phyloP scores from a whole-genome alignment of 306 rosid species.

The Echinosophora koreensis region DNA sequence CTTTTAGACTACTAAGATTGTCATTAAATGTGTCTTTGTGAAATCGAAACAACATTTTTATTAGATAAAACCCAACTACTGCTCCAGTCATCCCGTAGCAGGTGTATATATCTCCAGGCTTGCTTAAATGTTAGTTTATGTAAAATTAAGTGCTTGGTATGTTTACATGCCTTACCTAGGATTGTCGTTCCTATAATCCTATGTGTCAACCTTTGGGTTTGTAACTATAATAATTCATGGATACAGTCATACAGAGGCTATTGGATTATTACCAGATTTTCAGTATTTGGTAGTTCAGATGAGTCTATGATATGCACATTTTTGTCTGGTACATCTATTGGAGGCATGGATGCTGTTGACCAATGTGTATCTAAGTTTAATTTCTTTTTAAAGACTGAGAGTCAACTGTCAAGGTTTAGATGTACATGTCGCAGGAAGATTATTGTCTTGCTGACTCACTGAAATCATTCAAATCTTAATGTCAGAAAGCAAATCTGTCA shows the following conservation, averaged over 20 bases:
- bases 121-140: not conserved
- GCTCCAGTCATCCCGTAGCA: constrained; percentile 11
- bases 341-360: too few species aligned
- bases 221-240: too few species aligned
- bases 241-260: too few species aligned
- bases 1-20: constrained; percentile 15
- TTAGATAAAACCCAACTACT: constrained; percentile 27
- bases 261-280: too few species aligned
- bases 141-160: constrained; percentile 14
- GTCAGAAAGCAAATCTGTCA: not conserved
- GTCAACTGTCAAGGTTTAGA: constrained; percentile 18
- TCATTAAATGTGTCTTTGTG: not conserved
- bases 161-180: not conserved
- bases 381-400: too few species aligned
- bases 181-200: not conserved
- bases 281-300: too few species aligned
- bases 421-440: constrained; percentile 8
- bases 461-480: not conserved
- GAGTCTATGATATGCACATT: too few species aligned
- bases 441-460: constrained; percentile 17
- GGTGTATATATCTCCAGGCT: constrained; percentile 24
- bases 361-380: too few species aligned
- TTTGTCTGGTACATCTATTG: too few species aligned
- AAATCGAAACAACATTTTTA: not conserved
- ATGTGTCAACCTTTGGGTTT: not conserved